A percentile compares a stretch with the other conserved stretches of the same genome.
Conservation (phyloP, 2,329 filamentous ascomycete species). For the Xylariaceae sp. region DNA sequence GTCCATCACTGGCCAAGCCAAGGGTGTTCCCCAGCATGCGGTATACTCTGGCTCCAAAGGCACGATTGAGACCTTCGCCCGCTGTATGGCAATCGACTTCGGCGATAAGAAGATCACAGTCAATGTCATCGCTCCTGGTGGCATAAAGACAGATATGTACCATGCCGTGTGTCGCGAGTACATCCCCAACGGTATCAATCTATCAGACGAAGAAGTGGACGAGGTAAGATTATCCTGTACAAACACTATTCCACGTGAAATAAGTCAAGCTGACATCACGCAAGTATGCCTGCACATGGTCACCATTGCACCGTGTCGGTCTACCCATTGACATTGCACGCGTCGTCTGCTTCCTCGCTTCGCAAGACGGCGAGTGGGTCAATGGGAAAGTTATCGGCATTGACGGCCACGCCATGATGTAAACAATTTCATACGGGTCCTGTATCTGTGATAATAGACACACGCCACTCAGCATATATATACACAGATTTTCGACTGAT, state of each 20-base stretch:
- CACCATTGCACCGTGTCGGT: constrained; percentile 60
- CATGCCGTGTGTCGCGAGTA: constrained; percentile 62
- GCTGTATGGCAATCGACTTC: constrained; percentile 68
- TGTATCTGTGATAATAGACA: background rate
- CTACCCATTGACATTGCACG: constrained; percentile 66
- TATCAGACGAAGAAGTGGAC: constrained; percentile 56
- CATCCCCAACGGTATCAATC: constrained; percentile 53
- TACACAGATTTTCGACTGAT: no score
- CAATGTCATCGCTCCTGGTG: constrained; percentile 63
- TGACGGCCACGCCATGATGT: constrained; percentile 32
- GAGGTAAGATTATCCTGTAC: constrained; percentile 34
- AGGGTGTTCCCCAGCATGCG: constrained; percentile 66
- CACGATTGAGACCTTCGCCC: constrained; percentile 72
- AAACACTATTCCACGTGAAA: background rate
- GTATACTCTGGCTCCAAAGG: constrained; percentile 75
- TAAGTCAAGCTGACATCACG: constrained; percentile 2
- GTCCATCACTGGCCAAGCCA: constrained; percentile 63
- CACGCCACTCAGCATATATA: no score
- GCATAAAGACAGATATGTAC: constrained; percentile 67
- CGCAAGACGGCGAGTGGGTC: constrained; percentile 44
- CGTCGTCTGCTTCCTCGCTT: constrained; percentile 54
- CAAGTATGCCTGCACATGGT: constrained; percentile 60
- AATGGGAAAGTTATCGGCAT: constrained; percentile 37
- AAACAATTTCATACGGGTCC: constrained; percentile 4
- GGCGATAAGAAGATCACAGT: constrained; percentile 65